Percentiles rank a stretch among this genome's conserved stretches.
Evolutionary conservation across 1,284 basidiomycete genomes (phyloP).

Genomic region (Agaricales sp.): DNA sequence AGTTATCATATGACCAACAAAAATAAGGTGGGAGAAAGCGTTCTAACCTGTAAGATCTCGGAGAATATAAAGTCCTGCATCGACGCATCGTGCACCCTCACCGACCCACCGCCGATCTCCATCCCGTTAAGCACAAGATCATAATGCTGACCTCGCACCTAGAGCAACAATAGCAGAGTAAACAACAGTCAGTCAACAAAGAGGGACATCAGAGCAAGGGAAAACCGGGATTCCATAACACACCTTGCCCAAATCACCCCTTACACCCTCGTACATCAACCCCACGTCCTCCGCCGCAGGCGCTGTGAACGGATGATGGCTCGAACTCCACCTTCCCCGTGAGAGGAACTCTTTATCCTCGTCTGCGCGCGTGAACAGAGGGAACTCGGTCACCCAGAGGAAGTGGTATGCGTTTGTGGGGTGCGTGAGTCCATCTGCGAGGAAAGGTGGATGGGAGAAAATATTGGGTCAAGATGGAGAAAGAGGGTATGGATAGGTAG

Average conservation of each 20-base stretch:
- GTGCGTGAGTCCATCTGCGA: constrained; percentile 47
- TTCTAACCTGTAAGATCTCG: constrained; percentile 71
- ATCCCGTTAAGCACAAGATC: constrained; percentile 93
- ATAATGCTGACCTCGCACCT: constrained; percentile 93
- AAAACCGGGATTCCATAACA: no score
- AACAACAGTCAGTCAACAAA: constrained; percentile 3
- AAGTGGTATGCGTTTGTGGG: constrained; percentile 60
- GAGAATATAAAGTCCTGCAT: constrained; percentile 83
- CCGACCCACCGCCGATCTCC: constrained; percentile 91
- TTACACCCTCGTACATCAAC: constrained; percentile 40
- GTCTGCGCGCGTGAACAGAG: constrained; percentile 84
- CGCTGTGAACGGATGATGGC: constrained; percentile 94
- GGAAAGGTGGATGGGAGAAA: constrained; percentile 6
- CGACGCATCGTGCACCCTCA: constrained; percentile 80
- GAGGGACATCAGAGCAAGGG: constrained; percentile 7
- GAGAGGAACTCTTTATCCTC: constrained; percentile 81
- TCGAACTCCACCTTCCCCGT: constrained; percentile 80
- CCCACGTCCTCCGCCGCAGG: constrained; percentile 86
- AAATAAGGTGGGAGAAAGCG: constrained; percentile 13
- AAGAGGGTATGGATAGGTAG: constrained; percentile 6
- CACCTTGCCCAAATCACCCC: background rate
- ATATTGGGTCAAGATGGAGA: constrained; percentile 1
- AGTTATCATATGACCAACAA: constrained; percentile 6
- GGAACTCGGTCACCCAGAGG: constrained; percentile 94
- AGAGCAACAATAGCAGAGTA: constrained; percentile 7